Conservation (phyloP, 2,329 filamentous ascomycete species). For the Alternaria atra region DNA sequence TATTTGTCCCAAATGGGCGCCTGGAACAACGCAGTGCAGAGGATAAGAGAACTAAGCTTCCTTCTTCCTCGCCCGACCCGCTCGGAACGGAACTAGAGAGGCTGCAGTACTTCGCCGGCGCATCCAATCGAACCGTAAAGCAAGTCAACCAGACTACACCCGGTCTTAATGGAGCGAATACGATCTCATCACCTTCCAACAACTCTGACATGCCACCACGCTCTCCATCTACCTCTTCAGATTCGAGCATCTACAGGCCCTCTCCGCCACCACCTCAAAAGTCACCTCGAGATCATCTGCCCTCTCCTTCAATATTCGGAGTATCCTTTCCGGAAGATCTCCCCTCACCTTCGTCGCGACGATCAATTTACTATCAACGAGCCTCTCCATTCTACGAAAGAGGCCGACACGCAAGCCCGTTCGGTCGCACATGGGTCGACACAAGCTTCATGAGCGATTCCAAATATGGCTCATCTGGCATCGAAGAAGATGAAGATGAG, state of each 20-base stretch:
- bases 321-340: neutral
- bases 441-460: neutral
- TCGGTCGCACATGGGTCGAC: neutral
- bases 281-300: neutral
- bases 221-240: neutral
- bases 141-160: neutral
- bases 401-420: neutral
- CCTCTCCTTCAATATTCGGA: neutral
- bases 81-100: neutral
- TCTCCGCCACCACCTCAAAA: neutral
- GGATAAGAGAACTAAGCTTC: neutral
- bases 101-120: neutral
- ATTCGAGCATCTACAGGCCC: neutral
- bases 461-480: neutral
- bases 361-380: neutral
- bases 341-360: neutral
- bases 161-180: neutral
- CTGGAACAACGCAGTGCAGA: neutral
- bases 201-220: too few relatives aligned
- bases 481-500: neutral
- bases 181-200: neutral
- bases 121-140: neutral
- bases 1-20: neutral
- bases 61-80: accelerated
- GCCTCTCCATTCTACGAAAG: neutral